Evolutionary conservation across 176 grass and related monocot species (phyloP), one percentile per base, ranked within the genome.

Genomic region (Oryza punctata): DNA sequence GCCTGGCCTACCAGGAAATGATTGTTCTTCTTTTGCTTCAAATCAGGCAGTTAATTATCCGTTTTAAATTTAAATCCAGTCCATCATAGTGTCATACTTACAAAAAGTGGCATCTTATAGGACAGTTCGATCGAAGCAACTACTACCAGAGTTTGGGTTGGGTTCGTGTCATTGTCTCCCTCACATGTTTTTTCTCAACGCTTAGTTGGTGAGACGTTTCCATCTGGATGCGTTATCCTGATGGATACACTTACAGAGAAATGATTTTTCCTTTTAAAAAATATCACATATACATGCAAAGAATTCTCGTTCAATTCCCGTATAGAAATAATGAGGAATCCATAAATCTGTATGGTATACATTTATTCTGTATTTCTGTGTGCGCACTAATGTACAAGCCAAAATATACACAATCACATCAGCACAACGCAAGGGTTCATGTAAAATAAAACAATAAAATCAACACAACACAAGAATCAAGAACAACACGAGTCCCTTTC

Each of bases 311-410:
- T 18, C 69, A 33, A 79, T 67, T 10, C 25, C 65, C 16, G 28
- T 54, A 54, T 54, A 8, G 16, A 49, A 49, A 69, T 70, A 49
- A 70, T 70, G 12, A 11, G 12, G 1, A 40, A 57, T 57, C 19
- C 52, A 54, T 54, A 38, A 67, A 27, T 65, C 69, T 84, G n/a
- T 11, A 61, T 61, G 9, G 2, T 23, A 23, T 24, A 27, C 30
- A 80, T 78, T 90, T 74, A 74, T 57, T 57, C 18, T 57, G 52
- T 57, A 21, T 86, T 81, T 13, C 47, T 50, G 12, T 45, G 1
- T 83, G 30, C 18, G 71, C 1, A 65, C n/a, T 16, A 50, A 86
- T 81, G 47, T 81, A 86, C 63, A 77, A 5, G 65, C 64, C 14
- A 38, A 87, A 87, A 87, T n/a, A 28, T 65, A 14, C 47, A 76